Evolutionary conservation across 2,329 filamentous ascomycete species (phyloP).

Genomic region (Exserohilum turcica): DNA sequence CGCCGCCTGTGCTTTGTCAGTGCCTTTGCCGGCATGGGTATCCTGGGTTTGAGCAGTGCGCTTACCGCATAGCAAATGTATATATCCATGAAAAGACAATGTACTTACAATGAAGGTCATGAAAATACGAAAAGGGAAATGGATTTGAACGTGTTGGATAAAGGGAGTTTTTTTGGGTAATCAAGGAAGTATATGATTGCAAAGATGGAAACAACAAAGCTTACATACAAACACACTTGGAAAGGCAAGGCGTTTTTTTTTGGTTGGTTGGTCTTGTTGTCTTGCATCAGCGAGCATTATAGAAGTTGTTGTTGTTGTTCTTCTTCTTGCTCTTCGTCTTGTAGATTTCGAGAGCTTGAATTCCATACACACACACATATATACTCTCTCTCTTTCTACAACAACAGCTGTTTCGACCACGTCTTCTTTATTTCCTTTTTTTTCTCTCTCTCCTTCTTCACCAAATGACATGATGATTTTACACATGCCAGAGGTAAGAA

Average conservation of each 20-base stretch:
- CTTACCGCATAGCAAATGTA: too few relatives aligned
- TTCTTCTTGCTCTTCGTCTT: neutral
- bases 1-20: conserved; percentile 77
- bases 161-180: too few relatives aligned
- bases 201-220: neutral
- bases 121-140: neutral
- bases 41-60: conserved; percentile 84
- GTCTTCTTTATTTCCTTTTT: too few relatives aligned
- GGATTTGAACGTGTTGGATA: neutral
- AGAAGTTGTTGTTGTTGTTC: neutral
- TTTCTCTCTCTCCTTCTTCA: neutral
- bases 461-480: neutral
- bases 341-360: neutral
- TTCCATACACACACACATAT: neutral
- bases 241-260: too few relatives aligned
- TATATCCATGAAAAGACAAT: too few relatives aligned
- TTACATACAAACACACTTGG: neutral
- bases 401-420: too few relatives aligned
- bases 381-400: neutral
- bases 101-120: too few relatives aligned
- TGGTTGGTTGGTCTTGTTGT: neutral
- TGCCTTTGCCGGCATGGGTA: conserved; percentile 83
- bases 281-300: neutral
- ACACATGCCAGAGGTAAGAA: too few relatives aligned
- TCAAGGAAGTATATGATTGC: too few relatives aligned